Conservation (phyloP, 768 basidiomycete genomes). For the Podaxis rugospora region DNA sequence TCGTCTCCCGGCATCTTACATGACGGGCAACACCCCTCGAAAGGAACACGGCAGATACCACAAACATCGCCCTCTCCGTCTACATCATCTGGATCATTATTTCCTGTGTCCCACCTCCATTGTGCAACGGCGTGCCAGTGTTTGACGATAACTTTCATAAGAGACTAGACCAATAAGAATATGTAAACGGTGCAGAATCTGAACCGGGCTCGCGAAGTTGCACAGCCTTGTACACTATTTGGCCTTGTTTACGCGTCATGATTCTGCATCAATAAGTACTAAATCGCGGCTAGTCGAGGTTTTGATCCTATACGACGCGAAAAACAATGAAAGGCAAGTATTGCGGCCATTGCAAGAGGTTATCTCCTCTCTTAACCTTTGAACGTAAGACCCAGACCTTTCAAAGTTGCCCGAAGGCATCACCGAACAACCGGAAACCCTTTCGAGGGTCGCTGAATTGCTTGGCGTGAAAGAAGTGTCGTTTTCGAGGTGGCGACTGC, state of each 20-base stretch:
- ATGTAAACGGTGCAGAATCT: not conserved
- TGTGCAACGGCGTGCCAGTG: conserved; percentile 86
- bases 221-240: conserved; percentile 16
- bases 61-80: conserved; percentile 60
- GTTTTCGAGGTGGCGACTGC: conserved; percentile 26
- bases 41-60: conserved; percentile 89
- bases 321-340: too few relatives aligned
- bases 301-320: too few relatives aligned
- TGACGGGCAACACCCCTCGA: conserved; percentile 91
- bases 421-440: conserved; percentile 18
- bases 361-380: not conserved
- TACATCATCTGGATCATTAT: conserved; percentile 29
- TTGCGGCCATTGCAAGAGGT: too few relatives aligned
- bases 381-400: not conserved
- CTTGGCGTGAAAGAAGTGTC: conserved; percentile 32
- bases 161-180: not conserved
- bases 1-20: conserved; percentile 94
- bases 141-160: conserved; percentile 81
- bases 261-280: not conserved
- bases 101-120: conserved; percentile 78
- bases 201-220: not conserved
- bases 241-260: conserved; percentile 26
- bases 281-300: too few relatives aligned
- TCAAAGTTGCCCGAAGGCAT: conserved; percentile 16
- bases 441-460: conserved; percentile 22